These are phyloP conservation scores for Fraxinus quadrangulata DNA, from an alignment of 257 asterid species.

Conservation along the genomic window DNA sequence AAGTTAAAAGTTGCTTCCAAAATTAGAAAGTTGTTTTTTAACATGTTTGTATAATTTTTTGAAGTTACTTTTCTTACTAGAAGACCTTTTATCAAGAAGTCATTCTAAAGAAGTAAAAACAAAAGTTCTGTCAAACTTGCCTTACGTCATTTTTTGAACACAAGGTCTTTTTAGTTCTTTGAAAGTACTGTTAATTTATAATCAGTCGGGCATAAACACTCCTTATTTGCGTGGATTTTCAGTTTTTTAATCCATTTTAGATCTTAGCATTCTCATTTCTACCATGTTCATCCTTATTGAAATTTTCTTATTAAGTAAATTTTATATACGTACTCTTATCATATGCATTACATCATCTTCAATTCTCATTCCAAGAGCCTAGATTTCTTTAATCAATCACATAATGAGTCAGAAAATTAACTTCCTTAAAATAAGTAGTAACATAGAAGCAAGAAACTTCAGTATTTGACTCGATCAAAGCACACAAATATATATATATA, in stretches of 20 bases:
- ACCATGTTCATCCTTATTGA: background rate
- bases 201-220: background rate
- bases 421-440: no score
- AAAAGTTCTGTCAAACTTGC: no score
- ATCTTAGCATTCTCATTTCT: background rate
- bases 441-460: background rate
- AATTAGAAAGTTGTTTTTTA: no score
- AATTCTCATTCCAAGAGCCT: background rate
- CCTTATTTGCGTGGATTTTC: no score
- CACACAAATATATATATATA: background rate
- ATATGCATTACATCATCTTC: background rate
- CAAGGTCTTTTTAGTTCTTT: no score
- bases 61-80: no score
- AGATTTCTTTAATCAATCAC: slow-evolving; percentile 5
- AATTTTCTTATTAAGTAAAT: no score
- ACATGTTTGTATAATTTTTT: no score
- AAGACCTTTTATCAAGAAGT: no score
- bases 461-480: slow-evolving; percentile 29
- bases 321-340: background rate
- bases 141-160: background rate
- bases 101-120: no score
- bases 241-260: no score
- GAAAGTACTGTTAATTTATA: background rate
- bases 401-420: background rate
- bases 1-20: no score